Base-by-base conservation (phyloP, 2,329 filamentous ascomycete genomes). In the Neocatenulostroma microsporum region DNA sequence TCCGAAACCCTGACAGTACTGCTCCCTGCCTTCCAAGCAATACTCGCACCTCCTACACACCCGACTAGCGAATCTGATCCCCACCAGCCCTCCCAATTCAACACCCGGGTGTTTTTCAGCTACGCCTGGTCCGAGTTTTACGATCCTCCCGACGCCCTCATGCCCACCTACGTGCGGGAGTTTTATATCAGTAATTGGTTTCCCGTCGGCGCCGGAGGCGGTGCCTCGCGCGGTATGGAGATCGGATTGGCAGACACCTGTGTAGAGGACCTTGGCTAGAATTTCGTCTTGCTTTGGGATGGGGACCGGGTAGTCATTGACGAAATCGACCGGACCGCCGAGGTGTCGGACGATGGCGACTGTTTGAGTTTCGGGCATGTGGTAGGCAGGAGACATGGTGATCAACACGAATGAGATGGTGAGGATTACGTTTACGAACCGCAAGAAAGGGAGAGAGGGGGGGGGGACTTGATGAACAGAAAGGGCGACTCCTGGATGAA, bases 91-190 rank as follows among this genome's bases (percentile, higher is more conserved):
- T 12, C 64, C 64, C 4, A 67, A 21, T 19, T 58, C 56, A 14
- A 68, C 44, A 2, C 58, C 56, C 3, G 55, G 49, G 8, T 47
- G 48, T 23, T 54, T 53, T 19, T 47, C 39, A 4, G 46, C 20
- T 2, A 63, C 53, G 21, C 56, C 58, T 2, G 62, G 56, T 0
- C 66, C 64, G 4, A 68, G 47, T 0, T 55, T 50, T 12, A 68
- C 49, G 27, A 68, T 61, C 1, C 58, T 59, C 1, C 63, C 65
- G 12, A 68, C 57, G 1, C 65, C 66, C 55, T 69, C 64, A 44
- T 68, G 64, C 5, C 65, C 63, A 12, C 63, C 64, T n/a, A 68
- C 53, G 36, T 68, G 64, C 0, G 65, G 65, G 0, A 66, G 49
- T 37, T 68, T 68, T 42, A 67, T 62, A 11, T 62, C 54, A 1